Base-by-base conservation (phyloP, 2,329 filamentous ascomycete genomes). In the Penicillium sumatraense region DNA sequence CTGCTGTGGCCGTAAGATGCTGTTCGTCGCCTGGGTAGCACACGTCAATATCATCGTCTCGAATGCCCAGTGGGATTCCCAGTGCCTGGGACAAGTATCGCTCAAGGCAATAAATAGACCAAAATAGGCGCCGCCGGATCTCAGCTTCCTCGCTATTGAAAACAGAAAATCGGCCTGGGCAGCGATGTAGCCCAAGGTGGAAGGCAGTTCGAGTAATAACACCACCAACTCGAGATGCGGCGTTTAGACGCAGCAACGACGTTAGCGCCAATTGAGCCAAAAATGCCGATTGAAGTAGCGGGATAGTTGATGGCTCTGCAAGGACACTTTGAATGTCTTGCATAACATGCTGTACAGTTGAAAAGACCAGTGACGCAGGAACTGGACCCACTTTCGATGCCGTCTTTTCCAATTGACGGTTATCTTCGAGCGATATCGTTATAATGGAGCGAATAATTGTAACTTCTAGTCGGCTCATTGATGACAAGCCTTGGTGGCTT, bases 111-210 rank as follows among this genome's bases (percentile, higher is more conserved):
- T 85, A 86, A 0, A 85, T 76, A 1, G 80, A 80, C 82, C 83
- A 86, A 57, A 85, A 85, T 0, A 86, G 68, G 0, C 83, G 75
- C 13, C 80, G 77, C 1, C 83, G 76, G 27, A 82, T 75, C 2
- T 78, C 73, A 2, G 72, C 74, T 38, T 85, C 81, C 9, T 75
- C 68, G 1, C 65, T 53, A 0, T 72, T 77, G 59, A 86, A 84
- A 41, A 80, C 80, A 0, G 78, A 71, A 53, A 79, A 85, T 0
- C 83, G 75, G 5, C 74, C 73, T 1, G 83, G 82, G 51, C 83
- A 86, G 2, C 83, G 78, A 67, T 86, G 83, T n/a, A 86, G 74
- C 0, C 83, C 83, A 2, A 85, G 69, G 44, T 86, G 83, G 41
- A 82, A 83, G 1, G 81, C 80, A 63, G 83, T 82, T 4, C 82